Conservation (phyloP, 2,329 filamentous ascomycete species). For the Pseudogymnoascus sp. region DNA sequence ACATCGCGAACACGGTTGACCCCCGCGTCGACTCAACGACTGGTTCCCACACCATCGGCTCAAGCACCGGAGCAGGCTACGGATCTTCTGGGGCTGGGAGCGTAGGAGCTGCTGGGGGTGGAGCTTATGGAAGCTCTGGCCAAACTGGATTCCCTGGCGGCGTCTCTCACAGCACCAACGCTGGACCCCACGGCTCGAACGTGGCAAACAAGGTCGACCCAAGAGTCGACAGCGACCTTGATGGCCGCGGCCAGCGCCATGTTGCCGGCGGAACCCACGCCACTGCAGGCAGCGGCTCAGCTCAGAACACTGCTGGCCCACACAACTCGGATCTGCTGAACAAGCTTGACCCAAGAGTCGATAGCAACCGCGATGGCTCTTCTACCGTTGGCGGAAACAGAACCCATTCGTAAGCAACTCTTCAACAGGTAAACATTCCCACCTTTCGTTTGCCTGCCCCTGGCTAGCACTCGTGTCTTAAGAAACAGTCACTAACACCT, state of each 20-base stretch:
- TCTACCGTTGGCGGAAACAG: constrained; percentile 48
- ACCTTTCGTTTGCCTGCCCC: constrained; percentile 11
- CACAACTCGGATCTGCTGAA: constrained; percentile 46
- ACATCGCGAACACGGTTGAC: constrained; percentile 39
- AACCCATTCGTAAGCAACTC: constrained; percentile 30
- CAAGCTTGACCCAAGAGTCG: constrained; percentile 39
- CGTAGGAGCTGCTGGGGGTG: constrained; percentile 1
- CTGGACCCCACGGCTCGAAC: no score
- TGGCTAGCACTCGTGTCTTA: neutral
- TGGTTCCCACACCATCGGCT: constrained; percentile 27
- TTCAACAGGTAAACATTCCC: constrained; percentile 7
- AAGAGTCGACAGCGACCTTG: no score
- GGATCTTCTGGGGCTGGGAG: constrained; percentile 12
- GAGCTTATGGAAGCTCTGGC: constrained; percentile 10
- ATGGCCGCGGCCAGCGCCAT: no score
- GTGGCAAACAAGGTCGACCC: no score
- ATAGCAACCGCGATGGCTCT: constrained; percentile 43
- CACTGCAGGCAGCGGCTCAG: constrained; percentile 26
- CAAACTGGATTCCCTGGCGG: neutral
- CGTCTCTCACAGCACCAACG: no score
- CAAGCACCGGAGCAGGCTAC: constrained; percentile 8
- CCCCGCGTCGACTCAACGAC: constrained; percentile 44
- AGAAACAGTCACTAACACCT: neutral
- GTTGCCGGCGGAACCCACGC: constrained; percentile 18
- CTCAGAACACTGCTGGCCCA: constrained; percentile 40